These are phyloP conservation scores for Aspergillus bertholletiae DNA, from an alignment of 495 filamentous ascomycete genomes.

Conservation along the genomic window DNA sequence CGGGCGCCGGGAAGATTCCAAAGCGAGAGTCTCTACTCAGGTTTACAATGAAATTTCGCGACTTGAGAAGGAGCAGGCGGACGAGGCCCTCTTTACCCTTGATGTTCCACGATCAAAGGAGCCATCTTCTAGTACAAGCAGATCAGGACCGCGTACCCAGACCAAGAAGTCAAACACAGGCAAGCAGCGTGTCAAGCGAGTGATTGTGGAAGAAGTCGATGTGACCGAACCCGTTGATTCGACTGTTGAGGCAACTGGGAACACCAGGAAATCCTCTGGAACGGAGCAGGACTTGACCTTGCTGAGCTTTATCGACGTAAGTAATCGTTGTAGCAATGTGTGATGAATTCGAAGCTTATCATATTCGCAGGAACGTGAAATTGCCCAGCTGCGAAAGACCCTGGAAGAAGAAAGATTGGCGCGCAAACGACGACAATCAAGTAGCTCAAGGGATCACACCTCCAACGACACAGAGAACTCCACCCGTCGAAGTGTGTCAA, in stretches of 20 bases:
- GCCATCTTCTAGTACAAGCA: slow-evolving; percentile 21
- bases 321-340: slow-evolving; percentile 2
- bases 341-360: background rate
- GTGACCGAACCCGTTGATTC: slow-evolving; percentile 26
- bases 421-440: slow-evolving; percentile 42
- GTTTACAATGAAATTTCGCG: slow-evolving; percentile 43
- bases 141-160: slow-evolving; percentile 17
- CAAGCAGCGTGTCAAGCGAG: slow-evolving; percentile 45
- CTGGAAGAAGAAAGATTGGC: slow-evolving; percentile 47
- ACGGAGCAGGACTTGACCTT: slow-evolving; percentile 38
- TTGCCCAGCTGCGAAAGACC: slow-evolving; percentile 45
- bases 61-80: slow-evolving; percentile 40
- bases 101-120: slow-evolving; percentile 27
- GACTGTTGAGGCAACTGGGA: slow-evolving; percentile 32
- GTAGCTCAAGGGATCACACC: slow-evolving; percentile 24
- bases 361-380: slow-evolving; percentile 36
- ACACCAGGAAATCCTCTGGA: slow-evolving; percentile 28
- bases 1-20: slow-evolving; percentile 31
- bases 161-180: slow-evolving; percentile 37
- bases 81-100: slow-evolving; percentile 45
- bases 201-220: slow-evolving; percentile 39
- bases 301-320: slow-evolving; percentile 46
- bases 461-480: slow-evolving; percentile 32
- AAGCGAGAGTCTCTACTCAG: slow-evolving; percentile 32
- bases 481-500: slow-evolving; percentile 35